Evolutionary conservation across 139 green algal genomes (phyloP), one percentile per base, ranked within the genome.

Genomic region (Auxenochlorella protothecoides): DNA sequence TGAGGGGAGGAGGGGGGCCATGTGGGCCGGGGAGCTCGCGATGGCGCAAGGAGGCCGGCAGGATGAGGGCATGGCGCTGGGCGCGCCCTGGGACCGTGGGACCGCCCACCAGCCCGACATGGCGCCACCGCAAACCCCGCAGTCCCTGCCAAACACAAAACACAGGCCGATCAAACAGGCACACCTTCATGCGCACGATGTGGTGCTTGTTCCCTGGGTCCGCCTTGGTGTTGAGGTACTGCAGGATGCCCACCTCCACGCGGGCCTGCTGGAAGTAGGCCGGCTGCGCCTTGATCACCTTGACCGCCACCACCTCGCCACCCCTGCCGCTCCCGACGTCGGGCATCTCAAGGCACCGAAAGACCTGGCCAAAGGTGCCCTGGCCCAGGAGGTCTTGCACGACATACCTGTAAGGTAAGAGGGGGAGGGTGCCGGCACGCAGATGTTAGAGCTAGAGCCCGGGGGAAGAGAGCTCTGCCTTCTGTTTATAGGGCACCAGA

Each of bases 221-320:
- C 44, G 79, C 94, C 4, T 80, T 75, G 3, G 75, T 82, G 81
- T 97, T 96, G 60, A 99, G 89, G 68, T 95, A 86, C 75, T 95
- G 86, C 73, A 99, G 84, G 53, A 99, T 86, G 60, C 89, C 90
- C 44, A 98, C 85, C 80, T 95, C 90, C 68, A 94, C 82, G 27
- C 85, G 78, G 3, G 89, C 90, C 78, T 94, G 89, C 63, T 90
- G 88, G 63, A 84, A 91, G 82, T 98, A 99, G 5, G 95, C 95
- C 2, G 87, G 81, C 82, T 97, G 95, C 78, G 97, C 97, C 84
- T 99, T 98, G 79, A 99, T 97, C 8, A 99, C 90, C 86, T 98
- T 97, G 14, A 97, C 84, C 5, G 91, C 91, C 27, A 92, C 85
- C 5, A 73, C 15, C 9, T 69, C 76, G 11, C 64, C 71, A 11